phyloP scores from a whole-genome alignment of 164 flowering plant species.

The Tetrastigma voinierianum region DNA sequence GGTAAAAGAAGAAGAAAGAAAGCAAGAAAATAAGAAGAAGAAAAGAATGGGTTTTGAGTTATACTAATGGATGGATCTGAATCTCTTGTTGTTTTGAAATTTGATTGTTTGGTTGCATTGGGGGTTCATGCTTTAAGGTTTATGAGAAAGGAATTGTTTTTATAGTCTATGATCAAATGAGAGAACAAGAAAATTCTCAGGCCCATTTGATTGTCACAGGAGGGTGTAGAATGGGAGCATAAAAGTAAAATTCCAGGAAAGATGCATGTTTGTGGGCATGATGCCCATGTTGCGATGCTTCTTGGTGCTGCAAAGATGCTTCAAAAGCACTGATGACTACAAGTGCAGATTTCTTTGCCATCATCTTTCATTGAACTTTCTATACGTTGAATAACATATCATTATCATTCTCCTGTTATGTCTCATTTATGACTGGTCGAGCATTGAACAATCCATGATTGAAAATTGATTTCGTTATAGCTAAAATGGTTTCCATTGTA shows the following conservation, averaged over 20 bases:
- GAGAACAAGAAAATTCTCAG: neutral
- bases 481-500: too few species aligned
- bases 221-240: conserved; percentile 47
- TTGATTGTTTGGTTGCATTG: too few species aligned
- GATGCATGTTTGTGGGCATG: conserved; percentile 54
- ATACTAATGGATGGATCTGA: too few species aligned
- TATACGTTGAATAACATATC: neutral
- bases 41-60: neutral
- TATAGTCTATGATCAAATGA: too few species aligned
- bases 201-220: conserved; percentile 23
- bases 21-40: neutral
- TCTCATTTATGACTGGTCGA: too few species aligned
- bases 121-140: too few species aligned
- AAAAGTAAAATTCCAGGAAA: conserved; percentile 45
- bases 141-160: too few species aligned
- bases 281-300: conserved; percentile 51
- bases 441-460: too few species aligned
- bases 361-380: neutral
- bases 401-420: neutral
- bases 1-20: neutral
- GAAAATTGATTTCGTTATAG: too few species aligned
- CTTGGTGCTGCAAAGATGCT: conserved; percentile 50
- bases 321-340: conserved; percentile 16
- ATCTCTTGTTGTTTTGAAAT: too few species aligned
- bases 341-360: conserved; percentile 22